These are phyloP conservation scores for Dorcoceras hygrometricum DNA, from an alignment of 257 asterid species.

Conservation along the genomic window DNA sequence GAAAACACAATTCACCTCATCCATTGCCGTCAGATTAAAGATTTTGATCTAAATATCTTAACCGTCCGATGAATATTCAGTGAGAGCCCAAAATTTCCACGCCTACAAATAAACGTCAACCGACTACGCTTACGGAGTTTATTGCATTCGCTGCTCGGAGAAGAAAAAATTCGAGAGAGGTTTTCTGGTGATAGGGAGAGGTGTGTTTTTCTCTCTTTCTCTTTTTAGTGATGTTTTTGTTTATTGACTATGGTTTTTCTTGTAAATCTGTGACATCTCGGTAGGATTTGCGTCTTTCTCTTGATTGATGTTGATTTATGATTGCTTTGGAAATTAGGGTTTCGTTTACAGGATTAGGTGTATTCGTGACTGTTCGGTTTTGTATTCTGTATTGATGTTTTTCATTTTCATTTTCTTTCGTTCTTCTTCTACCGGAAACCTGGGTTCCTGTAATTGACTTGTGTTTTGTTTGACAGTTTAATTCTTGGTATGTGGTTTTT, in stretches of 20 bases:
- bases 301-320: background rate
- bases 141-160: slow-evolving; percentile 10
- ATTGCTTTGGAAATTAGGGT: background rate
- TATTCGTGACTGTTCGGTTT: background rate
- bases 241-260: background rate
- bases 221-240: too few relatives aligned
- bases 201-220: slow-evolving; percentile 14
- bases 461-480: background rate
- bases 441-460: background rate
- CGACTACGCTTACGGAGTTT: background rate
- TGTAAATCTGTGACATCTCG: background rate
- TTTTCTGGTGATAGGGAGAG: slow-evolving; percentile 18
- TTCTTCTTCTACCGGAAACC: background rate
- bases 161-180: background rate
- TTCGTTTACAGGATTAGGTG: slow-evolving; percentile 19
- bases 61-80: slow-evolving; percentile 43
- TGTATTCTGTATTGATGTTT: background rate
- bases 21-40: slow-evolving; percentile 48
- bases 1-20: slow-evolving; percentile 53
- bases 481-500: too few relatives aligned
- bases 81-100: slow-evolving; percentile 13
- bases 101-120: slow-evolving; percentile 36
- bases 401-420: too few relatives aligned
- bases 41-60: slow-evolving; percentile 32
- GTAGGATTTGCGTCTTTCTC: background rate